These are phyloP conservation scores for Claviceps pusilla DNA, from an alignment of 2,329 filamentous ascomycete species.

Conservation along the genomic window DNA sequence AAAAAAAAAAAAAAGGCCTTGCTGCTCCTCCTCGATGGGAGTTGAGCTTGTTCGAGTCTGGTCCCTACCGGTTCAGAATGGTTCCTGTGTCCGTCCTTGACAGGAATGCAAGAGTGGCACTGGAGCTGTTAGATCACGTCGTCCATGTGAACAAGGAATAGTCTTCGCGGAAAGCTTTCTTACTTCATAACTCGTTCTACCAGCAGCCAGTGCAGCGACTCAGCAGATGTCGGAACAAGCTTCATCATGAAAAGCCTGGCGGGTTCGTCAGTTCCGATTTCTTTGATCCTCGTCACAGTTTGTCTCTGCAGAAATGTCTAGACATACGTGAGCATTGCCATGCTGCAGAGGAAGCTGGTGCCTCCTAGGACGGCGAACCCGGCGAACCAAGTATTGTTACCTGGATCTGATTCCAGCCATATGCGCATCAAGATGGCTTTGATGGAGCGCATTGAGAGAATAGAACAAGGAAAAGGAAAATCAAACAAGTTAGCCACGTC, in stretches of 20 bases:
- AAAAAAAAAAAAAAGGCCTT: background rate
- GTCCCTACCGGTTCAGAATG: background rate
- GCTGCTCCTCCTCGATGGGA: background rate
- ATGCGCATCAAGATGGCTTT: too few species aligned
- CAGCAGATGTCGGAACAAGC: background rate
- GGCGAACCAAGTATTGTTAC: too few species aligned
- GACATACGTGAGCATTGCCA: conserved; percentile 1
- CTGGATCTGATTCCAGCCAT: too few species aligned
- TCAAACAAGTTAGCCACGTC: too few species aligned
- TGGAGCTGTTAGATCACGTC: background rate
- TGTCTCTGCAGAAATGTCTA: too few species aligned
- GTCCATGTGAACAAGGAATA: background rate
- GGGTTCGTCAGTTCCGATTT: too few species aligned
- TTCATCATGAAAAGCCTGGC: background rate
- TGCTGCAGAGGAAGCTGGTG: background rate
- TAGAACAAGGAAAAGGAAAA: too few species aligned
- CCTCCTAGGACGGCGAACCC: too few species aligned
- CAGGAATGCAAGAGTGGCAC: background rate
- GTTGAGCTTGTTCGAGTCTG: background rate
- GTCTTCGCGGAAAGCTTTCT: background rate
- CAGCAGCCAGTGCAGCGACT: background rate
- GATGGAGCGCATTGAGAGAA: too few species aligned
- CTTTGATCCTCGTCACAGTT: too few species aligned
- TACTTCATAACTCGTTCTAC: background rate
- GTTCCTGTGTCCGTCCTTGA: background rate